Conservation (phyloP, 1,139 yeast species). For the Yamadazyma membranifaciens region DNA sequence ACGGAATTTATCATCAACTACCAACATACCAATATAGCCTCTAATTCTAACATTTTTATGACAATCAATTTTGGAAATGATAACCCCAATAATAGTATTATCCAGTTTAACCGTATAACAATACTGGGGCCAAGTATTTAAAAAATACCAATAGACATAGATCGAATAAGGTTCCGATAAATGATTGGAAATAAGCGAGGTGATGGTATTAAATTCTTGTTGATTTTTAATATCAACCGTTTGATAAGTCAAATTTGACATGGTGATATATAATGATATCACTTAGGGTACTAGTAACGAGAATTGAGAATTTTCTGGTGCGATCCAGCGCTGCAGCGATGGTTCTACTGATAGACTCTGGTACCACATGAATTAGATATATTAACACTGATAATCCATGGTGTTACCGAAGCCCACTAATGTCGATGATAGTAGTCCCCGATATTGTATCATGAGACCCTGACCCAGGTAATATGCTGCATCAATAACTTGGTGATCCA, state of each 20-base stretch:
- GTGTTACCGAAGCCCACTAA: no score
- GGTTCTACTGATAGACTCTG: no score
- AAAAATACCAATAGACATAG: conserved; percentile 49
- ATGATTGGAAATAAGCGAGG: conserved; percentile 32
- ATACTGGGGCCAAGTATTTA: conserved; percentile 48
- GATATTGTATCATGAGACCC: no score
- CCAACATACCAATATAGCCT: conserved; percentile 96
- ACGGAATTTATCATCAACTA: conserved; percentile 69
- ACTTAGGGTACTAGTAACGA: no score
- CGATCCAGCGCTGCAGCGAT: no score
- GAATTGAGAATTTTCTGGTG: background rate
- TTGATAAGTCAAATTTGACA: background rate
- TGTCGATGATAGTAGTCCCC: no score
- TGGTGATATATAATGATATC: no score
- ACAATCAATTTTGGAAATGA: conserved; percentile 78
- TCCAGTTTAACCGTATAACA: conserved; percentile 35
- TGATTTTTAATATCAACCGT: conserved; percentile 1
- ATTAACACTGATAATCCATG: no score
- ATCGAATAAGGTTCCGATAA: conserved; percentile 48
- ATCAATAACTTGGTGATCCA: no score
- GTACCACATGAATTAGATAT: no score
- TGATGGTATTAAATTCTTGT: conserved; percentile 31
- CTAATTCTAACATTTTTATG: conserved; percentile 71
- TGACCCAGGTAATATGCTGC: no score
- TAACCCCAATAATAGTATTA: conserved; percentile 62